Conservation (phyloP, 106 monocot species). For the Acorus gramineus region DNA sequence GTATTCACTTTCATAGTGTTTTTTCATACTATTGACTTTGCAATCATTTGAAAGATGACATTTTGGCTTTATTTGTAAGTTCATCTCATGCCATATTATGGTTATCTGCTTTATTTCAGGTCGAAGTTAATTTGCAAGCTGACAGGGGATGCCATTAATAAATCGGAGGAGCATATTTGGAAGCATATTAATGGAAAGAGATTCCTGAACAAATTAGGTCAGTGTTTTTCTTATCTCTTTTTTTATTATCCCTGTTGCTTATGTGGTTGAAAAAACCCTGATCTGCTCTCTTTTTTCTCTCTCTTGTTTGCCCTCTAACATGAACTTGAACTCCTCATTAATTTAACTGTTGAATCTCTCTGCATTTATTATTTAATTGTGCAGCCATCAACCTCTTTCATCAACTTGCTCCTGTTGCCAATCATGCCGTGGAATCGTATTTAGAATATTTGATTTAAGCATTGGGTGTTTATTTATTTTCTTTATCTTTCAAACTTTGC, state of each 20-base stretch:
- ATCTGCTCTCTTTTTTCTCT: neutral
- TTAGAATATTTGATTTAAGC: no score
- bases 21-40: no score
- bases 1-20: no score
- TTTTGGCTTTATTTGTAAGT: neutral
- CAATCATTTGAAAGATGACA: neutral
- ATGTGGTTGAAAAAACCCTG: no score
- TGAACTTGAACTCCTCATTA: neutral
- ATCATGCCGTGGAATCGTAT: no score
- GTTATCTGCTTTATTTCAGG: slow-evolving; percentile 19
- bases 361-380: no score
- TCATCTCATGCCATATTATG: neutral
- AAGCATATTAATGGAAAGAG: slow-evolving; percentile 84
- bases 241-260: neutral
- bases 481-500: no score
- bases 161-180: slow-evolving; percentile 92
- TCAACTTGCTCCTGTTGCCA: no score
- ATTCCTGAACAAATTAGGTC: slow-evolving; percentile 73
- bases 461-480: no score
- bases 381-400: no score
- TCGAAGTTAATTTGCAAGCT: slow-evolving; percentile 76
- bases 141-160: slow-evolving; percentile 76
- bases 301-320: neutral
- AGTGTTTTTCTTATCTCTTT: neutral
- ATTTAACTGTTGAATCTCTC: no score